Conservation (phyloP, 2,329 filamentous ascomycete genomes). For the Ceratocystis cacaofunesta region DNA sequence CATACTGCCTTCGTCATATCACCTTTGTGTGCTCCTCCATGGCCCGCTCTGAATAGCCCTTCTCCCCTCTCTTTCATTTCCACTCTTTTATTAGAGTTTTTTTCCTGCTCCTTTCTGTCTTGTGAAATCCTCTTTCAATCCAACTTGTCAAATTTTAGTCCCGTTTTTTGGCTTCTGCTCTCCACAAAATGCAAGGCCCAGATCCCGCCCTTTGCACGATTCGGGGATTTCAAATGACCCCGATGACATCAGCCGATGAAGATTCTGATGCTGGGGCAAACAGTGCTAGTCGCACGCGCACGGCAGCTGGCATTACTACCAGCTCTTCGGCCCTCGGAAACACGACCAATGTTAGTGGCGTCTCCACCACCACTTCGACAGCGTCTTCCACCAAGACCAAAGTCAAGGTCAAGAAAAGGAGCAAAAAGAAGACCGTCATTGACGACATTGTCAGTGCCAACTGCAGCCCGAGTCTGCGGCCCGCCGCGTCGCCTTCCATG, state of each 20-base stretch:
- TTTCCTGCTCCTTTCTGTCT: not conserved
- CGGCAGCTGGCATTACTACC: not conserved
- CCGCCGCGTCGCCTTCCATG: constrained; percentile 36
- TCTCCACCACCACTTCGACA: not conserved
- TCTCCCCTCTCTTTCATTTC: constrained; percentile 13
- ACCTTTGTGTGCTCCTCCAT: not conserved
- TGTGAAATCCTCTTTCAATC: constrained; percentile 3
- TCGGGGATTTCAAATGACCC: constrained; percentile 42
- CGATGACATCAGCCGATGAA: constrained; percentile 41
- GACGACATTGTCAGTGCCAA: constrained; percentile 47
- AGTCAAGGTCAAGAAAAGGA: constrained; percentile 21
- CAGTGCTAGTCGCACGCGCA: not conserved
- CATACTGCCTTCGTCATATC: not conserved
- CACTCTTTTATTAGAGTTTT: constrained; percentile 16
- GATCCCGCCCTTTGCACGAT: constrained; percentile 37
- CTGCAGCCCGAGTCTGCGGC: constrained; percentile 45
- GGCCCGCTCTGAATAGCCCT: not conserved
- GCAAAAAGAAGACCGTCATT: constrained; percentile 22
- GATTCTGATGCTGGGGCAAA: constrained; percentile 32
- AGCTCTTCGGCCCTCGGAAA: not conserved
- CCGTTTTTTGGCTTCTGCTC: constrained; percentile 32
- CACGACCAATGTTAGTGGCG: not conserved
- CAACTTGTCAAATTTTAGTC: not conserved
- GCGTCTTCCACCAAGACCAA: constrained; percentile 11
- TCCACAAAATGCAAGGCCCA: constrained; percentile 20